Conservation (phyloP, 345 rosid genomes). For the Microcos paniculata region DNA sequence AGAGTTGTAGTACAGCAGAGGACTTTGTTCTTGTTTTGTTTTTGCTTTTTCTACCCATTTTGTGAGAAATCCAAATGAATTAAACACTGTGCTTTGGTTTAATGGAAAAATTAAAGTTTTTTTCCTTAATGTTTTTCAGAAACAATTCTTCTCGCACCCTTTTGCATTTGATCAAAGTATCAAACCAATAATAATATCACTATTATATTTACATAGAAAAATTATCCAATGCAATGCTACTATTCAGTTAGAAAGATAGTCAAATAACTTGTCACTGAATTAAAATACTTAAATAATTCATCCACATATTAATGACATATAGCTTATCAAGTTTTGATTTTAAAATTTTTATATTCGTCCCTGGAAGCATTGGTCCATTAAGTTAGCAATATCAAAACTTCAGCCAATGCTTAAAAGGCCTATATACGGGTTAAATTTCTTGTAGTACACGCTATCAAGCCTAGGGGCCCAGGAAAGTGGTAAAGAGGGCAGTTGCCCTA, state of each 20-base stretch:
- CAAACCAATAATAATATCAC: too few relatives aligned
- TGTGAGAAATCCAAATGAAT: not conserved
- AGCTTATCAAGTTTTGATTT: too few relatives aligned
- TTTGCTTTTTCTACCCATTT: not conserved
- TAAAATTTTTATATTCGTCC: too few relatives aligned
- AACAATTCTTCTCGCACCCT: constrained; percentile 19
- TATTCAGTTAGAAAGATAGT: too few relatives aligned
- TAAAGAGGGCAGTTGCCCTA: not conserved
- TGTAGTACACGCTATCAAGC: too few relatives aligned
- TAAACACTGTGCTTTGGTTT: not conserved
- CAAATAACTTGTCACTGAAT: too few relatives aligned
- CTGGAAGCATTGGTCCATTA: too few relatives aligned
- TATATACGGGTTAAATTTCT: not conserved
- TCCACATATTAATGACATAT: too few relatives aligned
- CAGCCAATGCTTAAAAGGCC: not conserved
- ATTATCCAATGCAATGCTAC: too few relatives aligned
- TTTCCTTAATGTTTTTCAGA: not conserved
- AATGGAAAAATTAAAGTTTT: not conserved
- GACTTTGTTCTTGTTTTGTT: constrained; percentile 1
- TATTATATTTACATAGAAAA: too few relatives aligned
- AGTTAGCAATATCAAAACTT: too few relatives aligned
- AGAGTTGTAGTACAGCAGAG: constrained; percentile 12
- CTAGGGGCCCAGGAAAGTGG: not conserved
- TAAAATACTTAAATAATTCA: too few relatives aligned
- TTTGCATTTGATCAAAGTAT: not conserved